phyloP scores from a whole-genome alignment of 306 rosid genomes.

The Acacia acuminata region DNA sequence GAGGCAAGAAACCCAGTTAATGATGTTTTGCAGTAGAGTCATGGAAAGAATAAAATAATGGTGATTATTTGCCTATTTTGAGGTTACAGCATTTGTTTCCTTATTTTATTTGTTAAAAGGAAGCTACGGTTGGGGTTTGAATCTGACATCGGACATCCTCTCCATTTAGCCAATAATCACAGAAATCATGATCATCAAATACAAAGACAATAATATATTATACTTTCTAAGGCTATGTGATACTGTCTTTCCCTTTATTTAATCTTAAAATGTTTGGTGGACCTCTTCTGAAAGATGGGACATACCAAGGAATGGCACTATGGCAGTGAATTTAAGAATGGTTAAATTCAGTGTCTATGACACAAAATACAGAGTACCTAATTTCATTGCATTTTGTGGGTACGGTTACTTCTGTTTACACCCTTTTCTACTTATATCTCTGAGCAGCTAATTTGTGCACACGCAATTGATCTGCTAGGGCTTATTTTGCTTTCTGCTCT shows the following conservation, averaged over 20 bases:
- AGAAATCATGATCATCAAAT: neutral
- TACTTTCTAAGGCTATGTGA: neutral
- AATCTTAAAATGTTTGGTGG: neutral
- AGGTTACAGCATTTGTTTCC: neutral
- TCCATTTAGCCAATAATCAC: neutral
- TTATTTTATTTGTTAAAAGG: neutral
- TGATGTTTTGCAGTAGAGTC: neutral
- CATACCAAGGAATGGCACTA: neutral
- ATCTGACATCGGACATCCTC: neutral
- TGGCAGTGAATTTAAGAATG: neutral
- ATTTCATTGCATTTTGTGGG: no score
- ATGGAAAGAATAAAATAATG: neutral
- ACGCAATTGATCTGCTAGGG: constrained; percentile 7
- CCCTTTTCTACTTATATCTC: neutral
- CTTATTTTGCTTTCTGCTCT: neutral
- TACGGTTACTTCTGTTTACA: neutral
- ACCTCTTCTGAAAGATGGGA: neutral
- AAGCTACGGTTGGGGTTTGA: neutral
- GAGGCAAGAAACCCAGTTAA: neutral
- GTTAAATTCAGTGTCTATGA: neutral
- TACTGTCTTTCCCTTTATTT: neutral
- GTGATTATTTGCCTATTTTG: neutral
- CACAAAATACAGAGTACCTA: neutral
- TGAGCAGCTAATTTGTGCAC: neutral
- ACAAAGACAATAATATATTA: neutral